Base-by-base conservation (phyloP, 208 protist genomes). In the Trypanosoma cruzi region DNA sequence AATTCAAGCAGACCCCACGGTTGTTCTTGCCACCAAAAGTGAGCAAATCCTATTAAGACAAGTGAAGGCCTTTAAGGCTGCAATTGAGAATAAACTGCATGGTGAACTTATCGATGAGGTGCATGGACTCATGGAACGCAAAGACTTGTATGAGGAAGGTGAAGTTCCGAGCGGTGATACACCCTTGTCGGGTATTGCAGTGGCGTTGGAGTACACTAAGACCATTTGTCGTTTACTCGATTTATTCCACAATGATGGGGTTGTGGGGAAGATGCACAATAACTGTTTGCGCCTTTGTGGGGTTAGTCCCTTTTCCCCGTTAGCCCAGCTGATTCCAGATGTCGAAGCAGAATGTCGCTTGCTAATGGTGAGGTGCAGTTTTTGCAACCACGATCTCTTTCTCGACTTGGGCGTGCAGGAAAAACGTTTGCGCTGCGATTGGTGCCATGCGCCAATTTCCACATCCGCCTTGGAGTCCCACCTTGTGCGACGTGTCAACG, bases 271-370 rank as follows among this genome's bases (percentile, higher is more conserved):
- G 58, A 72, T 93, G 28, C 77, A 82, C 52, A 97, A 94, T 75
- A 97, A 97, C 65, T 94, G 88, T 79, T 74, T 97, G 70, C 89
- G 92, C 8, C 74, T 97, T 0, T 94, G 89, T 71, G 85, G 85
- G 42, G 75, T 97, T 37, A 92, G 89, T 72, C 92, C 92, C 24
- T 97, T 97, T 70, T 88, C 92, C 24, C 78, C 84, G 18, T 66
- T 85, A 11, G 88, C 88, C 18, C 76, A 84, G 61, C 71, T 80
- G 18, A 54, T 52, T 1, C 32, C 61, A 3, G 82, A 89, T 56
- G 75, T 81, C 14, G 72, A 92, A 44, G 44, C 71, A 26, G 37
- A 64, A 32, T 79, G 66, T 42, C 77, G 80, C 13, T 53, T 84
- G 29, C 65, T 84, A 49, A 61, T 62, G 49, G 64, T 93, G 37